Base-by-base conservation (phyloP, 2,329 filamentous ascomycete genomes). In the Penicillium thymicola region DNA sequence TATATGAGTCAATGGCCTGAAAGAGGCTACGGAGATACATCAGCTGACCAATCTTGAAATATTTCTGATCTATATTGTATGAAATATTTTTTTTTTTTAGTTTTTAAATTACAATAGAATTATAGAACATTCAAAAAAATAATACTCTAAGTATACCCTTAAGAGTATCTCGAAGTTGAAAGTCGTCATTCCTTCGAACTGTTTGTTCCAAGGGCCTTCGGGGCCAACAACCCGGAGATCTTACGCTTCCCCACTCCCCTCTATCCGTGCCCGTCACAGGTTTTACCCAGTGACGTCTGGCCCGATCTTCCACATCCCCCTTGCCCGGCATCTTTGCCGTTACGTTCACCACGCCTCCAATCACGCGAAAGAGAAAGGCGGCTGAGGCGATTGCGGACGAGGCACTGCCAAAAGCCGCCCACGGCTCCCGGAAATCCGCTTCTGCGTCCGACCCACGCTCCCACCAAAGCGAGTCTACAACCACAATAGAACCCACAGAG, bases 331-430 rank as follows among this genome's bases (percentile, higher is more conserved):
- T n/a, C 10, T 51, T 46, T 59, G 63, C 61, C 64, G 59, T 47
- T 43, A 48, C 51, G 38, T 72, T 72, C 80, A 82, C 74, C 72
- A 82, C 81, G 81, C 77, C 79, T 78, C 78, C 80, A 67, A 73
- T 71, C 70, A 74, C 74, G 56, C 80, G 74, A 66, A 82, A 82
- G 71, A 75, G 80, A 70, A 82, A 81, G 75, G 80, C 79, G 72
- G 73, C 73, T 71, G 79, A 81, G 73, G 76, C 70, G 66, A 69
- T 68, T 62, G 60, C 67, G 57, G 57, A 62, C 60, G 56, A 62
- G 55, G 60, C 61, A 59, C 58, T 54, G 52, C 54, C 61, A 61
- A 59, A 65, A 65, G 62, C 68, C 67, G 66, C 69, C 65, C 51
- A 63, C 60, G 55, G 60, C 60, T 55, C 55, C 59, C 61, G 54